These are phyloP conservation scores for Leccinum subtestaceum DNA, from an alignment of 768 basidiomycete genomes.

Conservation along the genomic window DNA sequence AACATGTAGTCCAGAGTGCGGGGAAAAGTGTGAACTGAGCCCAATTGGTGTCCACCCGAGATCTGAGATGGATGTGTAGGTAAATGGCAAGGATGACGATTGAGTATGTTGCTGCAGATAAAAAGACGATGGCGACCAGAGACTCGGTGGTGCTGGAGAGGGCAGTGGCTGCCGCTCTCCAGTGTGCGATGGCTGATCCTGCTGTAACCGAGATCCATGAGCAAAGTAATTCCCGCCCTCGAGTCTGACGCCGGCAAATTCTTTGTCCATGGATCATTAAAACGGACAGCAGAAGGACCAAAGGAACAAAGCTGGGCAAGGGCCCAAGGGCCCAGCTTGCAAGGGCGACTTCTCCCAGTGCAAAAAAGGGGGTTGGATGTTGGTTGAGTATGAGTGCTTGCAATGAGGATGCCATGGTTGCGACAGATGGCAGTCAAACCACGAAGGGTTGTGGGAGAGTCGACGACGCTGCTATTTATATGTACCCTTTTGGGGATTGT, in stretches of 20 bases:
- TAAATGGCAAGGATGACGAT: slow-evolving; percentile 41
- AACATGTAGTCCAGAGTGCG: slow-evolving; percentile 61
- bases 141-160: slow-evolving; percentile 53
- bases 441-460: neutral
- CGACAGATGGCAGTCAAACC: slow-evolving; percentile 10
- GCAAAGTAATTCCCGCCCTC: slow-evolving; percentile 30
- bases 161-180: slow-evolving; percentile 47
- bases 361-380: slow-evolving; percentile 26
- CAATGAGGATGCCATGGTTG: slow-evolving; percentile 20
- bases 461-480: slow-evolving; percentile 12
- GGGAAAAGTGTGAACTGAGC: slow-evolving; percentile 60
- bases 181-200: slow-evolving; percentile 42
- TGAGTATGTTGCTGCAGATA: slow-evolving; percentile 44
- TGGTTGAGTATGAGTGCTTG: slow-evolving; percentile 24
- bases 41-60: slow-evolving; percentile 34
- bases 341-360: slow-evolving; percentile 20
- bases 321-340: slow-evolving; percentile 29
- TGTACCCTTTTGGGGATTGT: slow-evolving; percentile 14
- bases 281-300: slow-evolving; percentile 27
- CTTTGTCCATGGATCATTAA: slow-evolving; percentile 33
- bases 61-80: slow-evolving; percentile 37
- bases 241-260: slow-evolving; percentile 27
- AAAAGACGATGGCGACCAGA: slow-evolving; percentile 40
- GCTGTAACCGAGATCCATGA: slow-evolving; percentile 38
- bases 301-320: slow-evolving; percentile 33